These are phyloP conservation scores for Bipolaris zeicola DNA, from an alignment of 2,329 filamentous ascomycete species.

Conservation along the genomic window DNA sequence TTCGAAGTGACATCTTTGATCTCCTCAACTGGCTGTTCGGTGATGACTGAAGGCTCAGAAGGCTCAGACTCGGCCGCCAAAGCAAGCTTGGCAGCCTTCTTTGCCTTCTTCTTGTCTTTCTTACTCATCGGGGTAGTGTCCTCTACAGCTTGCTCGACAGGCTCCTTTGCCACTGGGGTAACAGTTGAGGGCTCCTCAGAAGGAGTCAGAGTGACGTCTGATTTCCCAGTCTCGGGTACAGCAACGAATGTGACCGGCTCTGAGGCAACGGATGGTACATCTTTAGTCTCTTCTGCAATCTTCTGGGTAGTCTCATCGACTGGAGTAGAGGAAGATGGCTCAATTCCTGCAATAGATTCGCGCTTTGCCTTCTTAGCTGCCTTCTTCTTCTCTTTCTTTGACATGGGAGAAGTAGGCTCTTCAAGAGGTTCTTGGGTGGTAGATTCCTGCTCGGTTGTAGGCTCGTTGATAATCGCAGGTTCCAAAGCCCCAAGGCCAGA, in stretches of 20 bases:
- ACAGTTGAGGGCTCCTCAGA: background rate
- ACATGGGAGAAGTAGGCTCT: background rate
- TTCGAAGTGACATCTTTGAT: background rate
- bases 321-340: constrained; percentile 11
- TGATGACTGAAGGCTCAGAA: background rate
- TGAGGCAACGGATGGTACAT: background rate
- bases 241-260: background rate
- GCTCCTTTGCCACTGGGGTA: background rate
- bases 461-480: background rate
- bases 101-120: constrained; percentile 34
- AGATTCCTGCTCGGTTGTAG: constrained; percentile 3
- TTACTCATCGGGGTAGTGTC: constrained; percentile 13
- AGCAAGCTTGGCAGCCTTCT: constrained; percentile 26
- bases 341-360: constrained; percentile 15
- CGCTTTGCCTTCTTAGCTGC: constrained; percentile 28
- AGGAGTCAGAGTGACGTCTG: background rate
- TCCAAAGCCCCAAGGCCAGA: background rate
- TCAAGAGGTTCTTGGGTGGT: constrained; percentile 4
- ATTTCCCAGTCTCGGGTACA: background rate
- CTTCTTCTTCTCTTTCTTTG: constrained; percentile 31
- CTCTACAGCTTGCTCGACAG: constrained; percentile 1
- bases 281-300: background rate
- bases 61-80: constrained; percentile 9
- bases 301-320: constrained; percentile 9
- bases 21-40: constrained; percentile 1